These are phyloP conservation scores for Linanthus parryae DNA, from an alignment of 148 eudicot genomes.

Conservation along the genomic window DNA sequence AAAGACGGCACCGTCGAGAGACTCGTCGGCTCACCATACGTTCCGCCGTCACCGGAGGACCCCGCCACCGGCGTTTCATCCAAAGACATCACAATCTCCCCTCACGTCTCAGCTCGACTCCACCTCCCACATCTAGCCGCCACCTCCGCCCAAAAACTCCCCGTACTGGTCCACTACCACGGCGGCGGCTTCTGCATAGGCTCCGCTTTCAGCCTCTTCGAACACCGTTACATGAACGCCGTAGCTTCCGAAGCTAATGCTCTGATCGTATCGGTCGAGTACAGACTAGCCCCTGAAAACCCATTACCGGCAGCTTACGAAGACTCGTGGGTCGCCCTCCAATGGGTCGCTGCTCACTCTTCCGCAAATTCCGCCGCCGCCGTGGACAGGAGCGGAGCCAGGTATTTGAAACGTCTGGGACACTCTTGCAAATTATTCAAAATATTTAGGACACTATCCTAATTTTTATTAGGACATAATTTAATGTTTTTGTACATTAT, in stretches of 20 bases:
- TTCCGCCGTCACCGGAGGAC: slow-evolving; percentile 18
- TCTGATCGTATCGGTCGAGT: slow-evolving; percentile 27
- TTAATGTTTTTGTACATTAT: too few species aligned
- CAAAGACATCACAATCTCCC: slow-evolving; percentile 26
- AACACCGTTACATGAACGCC: slow-evolving; percentile 22
- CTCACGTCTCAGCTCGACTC: slow-evolving; percentile 24
- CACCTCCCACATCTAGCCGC: slow-evolving; percentile 25
- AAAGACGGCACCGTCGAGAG: slow-evolving; percentile 32
- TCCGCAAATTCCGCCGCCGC: too few species aligned
- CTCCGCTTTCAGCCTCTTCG: slow-evolving; percentile 21
- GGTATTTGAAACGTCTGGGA: too few species aligned
- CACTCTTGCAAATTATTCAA: too few species aligned
- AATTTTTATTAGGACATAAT: too few species aligned
- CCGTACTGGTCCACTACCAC: slow-evolving; percentile 32
- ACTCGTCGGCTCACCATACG: slow-evolving; percentile 12
- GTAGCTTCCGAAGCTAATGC: slow-evolving; percentile 13
- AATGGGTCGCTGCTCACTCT: slow-evolving; percentile 11
- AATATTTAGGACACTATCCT: too few species aligned
- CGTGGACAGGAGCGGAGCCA: too few species aligned
- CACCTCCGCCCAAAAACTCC: slow-evolving; percentile 13
- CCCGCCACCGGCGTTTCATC: slow-evolving; percentile 30
- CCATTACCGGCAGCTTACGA: slow-evolving; percentile 30
- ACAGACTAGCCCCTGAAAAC: slow-evolving; percentile 32
- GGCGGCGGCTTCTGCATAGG: slow-evolving; percentile 36
- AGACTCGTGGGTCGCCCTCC: slow-evolving; percentile 26